Base-by-base conservation (phyloP, 306 rosid genomes). In the Ammopiptanthus mongolicus region DNA sequence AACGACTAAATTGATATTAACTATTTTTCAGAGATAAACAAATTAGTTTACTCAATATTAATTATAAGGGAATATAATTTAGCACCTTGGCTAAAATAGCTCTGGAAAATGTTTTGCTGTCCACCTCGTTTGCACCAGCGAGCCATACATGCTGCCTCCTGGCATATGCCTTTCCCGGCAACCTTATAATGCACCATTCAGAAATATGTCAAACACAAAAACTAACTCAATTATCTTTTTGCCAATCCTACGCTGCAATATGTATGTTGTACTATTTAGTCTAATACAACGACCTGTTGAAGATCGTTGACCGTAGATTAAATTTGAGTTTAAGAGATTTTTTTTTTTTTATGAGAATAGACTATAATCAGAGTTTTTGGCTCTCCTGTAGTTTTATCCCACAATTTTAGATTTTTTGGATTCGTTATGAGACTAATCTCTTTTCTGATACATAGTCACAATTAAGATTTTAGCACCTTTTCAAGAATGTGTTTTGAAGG, bases 51-150 rank as follows among this genome's bases (percentile, higher is more conserved):
- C 28, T 25, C 1, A 23, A 31, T 21, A 31, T 22, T 34, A 57
- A n/a, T 37, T 61, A 57, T 5, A 3, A 7, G 60, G 25, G 58
- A 17, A 60, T 22, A 13, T 47, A 19, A 28, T 36, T 1, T 41
- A 29, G 19, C 52, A 91, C 97, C 99, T 96, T 96, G 50, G 99
- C 99, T 71, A 92, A 88, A 84, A 96, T 92, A 65, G 98, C 97
- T 72, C 98, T 87, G 9, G 93, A 87, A 82, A 96, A 96, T 46
- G 80, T 88, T 84, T 92, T 90, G 82, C 91, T 92, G 74, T 90
- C 97, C 44, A 88, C 93, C 65, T 96, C 93, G 76, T 92, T 89
- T 41, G 97, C 97, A 17, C 96, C 93, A 0, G 93, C 80, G 18
- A 95, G 93, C 99, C 99, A 95, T 19, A 95, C 80, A 61, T 92